Conservation (phyloP, 257 asterid genomes). For the Fraxinus anomala region DNA sequence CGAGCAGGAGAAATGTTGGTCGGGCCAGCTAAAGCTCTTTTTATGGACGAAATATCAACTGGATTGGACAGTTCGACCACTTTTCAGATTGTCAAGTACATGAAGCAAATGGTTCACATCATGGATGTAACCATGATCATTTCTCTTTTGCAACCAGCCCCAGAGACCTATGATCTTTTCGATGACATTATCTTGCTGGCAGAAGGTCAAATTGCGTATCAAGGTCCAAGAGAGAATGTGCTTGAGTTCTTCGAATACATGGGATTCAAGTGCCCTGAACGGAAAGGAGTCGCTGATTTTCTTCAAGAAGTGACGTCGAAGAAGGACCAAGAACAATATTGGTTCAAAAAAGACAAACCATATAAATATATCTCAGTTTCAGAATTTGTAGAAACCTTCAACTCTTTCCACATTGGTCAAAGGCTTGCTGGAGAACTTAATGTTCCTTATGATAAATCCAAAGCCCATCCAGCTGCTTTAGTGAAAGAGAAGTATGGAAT, state of each 20-base stretch:
- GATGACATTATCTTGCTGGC: slow-evolving; percentile 52
- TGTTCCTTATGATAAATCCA: not conserved
- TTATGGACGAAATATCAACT: slow-evolving; percentile 58
- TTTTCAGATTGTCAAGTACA: slow-evolving; percentile 46
- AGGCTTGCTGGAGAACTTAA: slow-evolving; percentile 34
- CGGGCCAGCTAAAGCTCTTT: slow-evolving; percentile 45
- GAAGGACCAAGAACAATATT: slow-evolving; percentile 57
- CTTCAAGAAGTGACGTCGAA: slow-evolving; percentile 59
- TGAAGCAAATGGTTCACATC: slow-evolving; percentile 48
- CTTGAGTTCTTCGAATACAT: slow-evolving; percentile 39
- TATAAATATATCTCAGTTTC: slow-evolving; percentile 41
- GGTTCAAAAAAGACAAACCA: slow-evolving; percentile 34
- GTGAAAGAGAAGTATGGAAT: slow-evolving; percentile 39
- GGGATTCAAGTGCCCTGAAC: slow-evolving; percentile 55
- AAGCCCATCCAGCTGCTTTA: no score
- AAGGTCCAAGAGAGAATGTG: slow-evolving; percentile 47
- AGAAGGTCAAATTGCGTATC: slow-evolving; percentile 55
- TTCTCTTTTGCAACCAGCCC: slow-evolving; percentile 60
- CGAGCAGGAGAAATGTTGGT: slow-evolving; percentile 56
- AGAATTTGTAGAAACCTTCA: slow-evolving; percentile 40
- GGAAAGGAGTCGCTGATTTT: slow-evolving; percentile 64
- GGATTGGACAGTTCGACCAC: slow-evolving; percentile 66
- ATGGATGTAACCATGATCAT: slow-evolving; percentile 42
- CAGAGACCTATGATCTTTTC: slow-evolving; percentile 55
- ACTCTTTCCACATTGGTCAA: slow-evolving; percentile 42